A percentile compares a stretch with the other conserved stretches of the same genome.
Evolutionary conservation across 352 stramenopile genomes (phyloP).

Genomic region (Plasmopara halstedii): DNA sequence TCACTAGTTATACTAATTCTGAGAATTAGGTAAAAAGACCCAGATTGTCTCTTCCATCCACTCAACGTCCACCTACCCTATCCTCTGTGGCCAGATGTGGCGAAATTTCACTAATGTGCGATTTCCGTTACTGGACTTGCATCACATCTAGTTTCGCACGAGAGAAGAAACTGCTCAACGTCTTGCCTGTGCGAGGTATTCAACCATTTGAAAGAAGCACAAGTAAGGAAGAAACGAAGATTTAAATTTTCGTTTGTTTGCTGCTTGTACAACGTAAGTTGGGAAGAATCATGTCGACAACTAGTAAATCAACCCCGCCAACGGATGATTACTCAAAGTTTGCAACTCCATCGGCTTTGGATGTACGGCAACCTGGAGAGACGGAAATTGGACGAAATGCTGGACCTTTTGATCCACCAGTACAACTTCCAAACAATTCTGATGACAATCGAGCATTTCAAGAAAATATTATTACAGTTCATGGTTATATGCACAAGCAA

Average conservation of each 20-base stretch:
- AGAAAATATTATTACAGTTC: constrained; percentile 83
- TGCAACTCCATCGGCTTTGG: constrained; percentile 44
- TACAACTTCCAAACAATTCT: constrained; percentile 31
- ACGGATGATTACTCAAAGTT: constrained; percentile 60
- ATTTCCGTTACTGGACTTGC: constrained; percentile 10
- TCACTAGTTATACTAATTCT: neutral
- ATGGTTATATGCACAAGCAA: constrained; percentile 87
- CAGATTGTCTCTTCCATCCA: constrained; percentile 11
- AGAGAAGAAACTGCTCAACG: constrained; percentile 19
- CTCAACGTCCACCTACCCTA: constrained; percentile 25
- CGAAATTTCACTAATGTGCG: neutral
- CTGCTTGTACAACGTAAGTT: too few relatives aligned
- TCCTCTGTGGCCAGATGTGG: neutral
- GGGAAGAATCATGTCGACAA: constrained; percentile 59
- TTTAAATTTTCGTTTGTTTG: neutral
- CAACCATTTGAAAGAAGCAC: constrained; percentile 29
- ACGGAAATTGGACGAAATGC: constrained; percentile 51
- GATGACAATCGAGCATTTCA: constrained; percentile 32
- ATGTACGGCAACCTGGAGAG: constrained; percentile 30
- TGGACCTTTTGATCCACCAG: constrained; percentile 15
- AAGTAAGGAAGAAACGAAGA: constrained; percentile 20
- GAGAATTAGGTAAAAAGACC: constrained; percentile 1
- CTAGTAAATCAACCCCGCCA: constrained; percentile 28
- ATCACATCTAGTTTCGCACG: constrained; percentile 19
- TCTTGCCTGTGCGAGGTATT: neutral